These are phyloP conservation scores for Rubia tinctorum DNA, from an alignment of 305 asterid species.

Conservation along the genomic window DNA sequence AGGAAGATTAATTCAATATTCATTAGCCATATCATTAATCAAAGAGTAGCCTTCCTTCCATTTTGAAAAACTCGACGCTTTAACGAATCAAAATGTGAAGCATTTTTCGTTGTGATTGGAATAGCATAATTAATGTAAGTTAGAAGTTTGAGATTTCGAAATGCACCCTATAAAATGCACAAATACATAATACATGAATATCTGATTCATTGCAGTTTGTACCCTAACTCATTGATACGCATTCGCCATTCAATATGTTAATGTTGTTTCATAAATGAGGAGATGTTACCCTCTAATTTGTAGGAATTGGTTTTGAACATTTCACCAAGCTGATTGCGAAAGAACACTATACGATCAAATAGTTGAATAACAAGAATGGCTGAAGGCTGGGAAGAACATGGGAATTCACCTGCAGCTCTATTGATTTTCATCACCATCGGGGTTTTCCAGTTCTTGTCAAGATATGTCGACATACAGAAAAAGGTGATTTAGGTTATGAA, in stretches of 20 bases:
- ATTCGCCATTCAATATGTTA: not conserved
- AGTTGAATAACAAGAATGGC: slow-evolving; percentile 34
- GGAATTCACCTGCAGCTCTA: slow-evolving; percentile 72
- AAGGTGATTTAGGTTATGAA: slow-evolving; percentile 35
- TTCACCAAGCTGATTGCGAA: not conserved
- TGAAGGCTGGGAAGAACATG: slow-evolving; percentile 41
- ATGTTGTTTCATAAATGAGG: not conserved
- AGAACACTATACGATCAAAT: not conserved
- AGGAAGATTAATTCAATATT: too few relatives aligned
- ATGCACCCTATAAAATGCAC: not conserved
- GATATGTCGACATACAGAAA: slow-evolving; percentile 51
- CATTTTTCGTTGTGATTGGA: not conserved
- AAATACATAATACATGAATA: too few relatives aligned
- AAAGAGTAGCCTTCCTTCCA: not conserved
- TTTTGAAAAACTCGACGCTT: too few relatives aligned
- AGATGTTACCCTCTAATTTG: not conserved
- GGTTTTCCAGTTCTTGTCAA: slow-evolving; percentile 51
- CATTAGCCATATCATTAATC: too few relatives aligned
- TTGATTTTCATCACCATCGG: slow-evolving; percentile 57
- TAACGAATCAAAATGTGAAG: too few relatives aligned
- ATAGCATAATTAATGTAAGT: not conserved
- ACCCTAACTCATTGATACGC: not conserved
- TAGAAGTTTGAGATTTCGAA: not conserved
- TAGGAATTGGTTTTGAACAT: not conserved
- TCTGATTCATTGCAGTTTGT: not conserved